Evolutionary conservation across 495 filamentous ascomycete species (phyloP).

Genomic region (Aspergillus mulundensis): DNA sequence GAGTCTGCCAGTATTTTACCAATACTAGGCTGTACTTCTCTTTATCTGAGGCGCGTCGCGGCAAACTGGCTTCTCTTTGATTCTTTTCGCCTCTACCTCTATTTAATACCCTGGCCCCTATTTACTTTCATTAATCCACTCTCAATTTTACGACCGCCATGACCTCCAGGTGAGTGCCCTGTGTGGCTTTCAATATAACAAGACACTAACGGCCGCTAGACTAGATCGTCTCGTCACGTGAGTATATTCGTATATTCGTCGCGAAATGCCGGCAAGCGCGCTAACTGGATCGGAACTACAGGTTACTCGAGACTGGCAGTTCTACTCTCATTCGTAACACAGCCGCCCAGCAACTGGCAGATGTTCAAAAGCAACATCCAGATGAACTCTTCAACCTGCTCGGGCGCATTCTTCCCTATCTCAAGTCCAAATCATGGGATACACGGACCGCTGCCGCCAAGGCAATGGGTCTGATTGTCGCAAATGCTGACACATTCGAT

Average conservation of each 20-base stretch:
- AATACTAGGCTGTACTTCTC: constrained; percentile 8
- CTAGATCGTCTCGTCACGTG: constrained; percentile 92
- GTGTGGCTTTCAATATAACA: constrained; percentile 5
- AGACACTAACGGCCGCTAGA: constrained; percentile 50
- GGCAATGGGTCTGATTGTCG: constrained; percentile 86
- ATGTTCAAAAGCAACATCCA: constrained; percentile 95
- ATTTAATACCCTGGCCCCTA: constrained; percentile 5
- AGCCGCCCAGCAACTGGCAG: constrained; percentile 90
- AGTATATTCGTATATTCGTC: constrained; percentile 48
- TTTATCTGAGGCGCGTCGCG: constrained; percentile 15
- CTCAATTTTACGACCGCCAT: constrained; percentile 34
- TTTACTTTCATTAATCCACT: constrained; percentile 17
- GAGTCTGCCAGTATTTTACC: constrained; percentile 7
- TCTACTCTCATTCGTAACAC: constrained; percentile 93
- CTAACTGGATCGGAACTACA: constrained; percentile 40
- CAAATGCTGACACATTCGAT: constrained; percentile 82
- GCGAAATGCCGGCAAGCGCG: constrained; percentile 6
- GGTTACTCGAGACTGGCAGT: constrained; percentile 92
- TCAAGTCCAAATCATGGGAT: constrained; percentile 92
- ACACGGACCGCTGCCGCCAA: constrained; percentile 86
- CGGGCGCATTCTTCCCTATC: constrained; percentile 90
- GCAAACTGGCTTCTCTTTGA: constrained; percentile 10
- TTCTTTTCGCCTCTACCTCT: background rate
- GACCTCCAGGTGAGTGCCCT: constrained; percentile 49
- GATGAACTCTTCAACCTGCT: constrained; percentile 96